These are phyloP conservation scores for Boletellus deceptivus DNA, from an alignment of 1,284 basidiomycete genomes.

Conservation along the genomic window DNA sequence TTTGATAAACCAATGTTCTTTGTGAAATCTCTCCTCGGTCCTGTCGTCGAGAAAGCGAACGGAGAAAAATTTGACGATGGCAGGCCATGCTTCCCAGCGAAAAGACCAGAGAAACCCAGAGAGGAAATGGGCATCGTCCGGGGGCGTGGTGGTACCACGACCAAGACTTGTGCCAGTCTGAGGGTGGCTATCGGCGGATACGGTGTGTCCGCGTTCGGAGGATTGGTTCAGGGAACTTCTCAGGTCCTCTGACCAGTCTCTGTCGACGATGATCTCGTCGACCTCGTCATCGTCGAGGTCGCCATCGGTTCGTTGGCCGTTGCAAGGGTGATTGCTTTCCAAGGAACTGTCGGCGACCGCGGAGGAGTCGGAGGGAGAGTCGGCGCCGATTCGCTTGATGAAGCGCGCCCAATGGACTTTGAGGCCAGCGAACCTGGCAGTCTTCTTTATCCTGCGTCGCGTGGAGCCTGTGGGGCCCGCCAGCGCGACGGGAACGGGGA, in stretches of 20 bases:
- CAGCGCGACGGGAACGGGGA: conserved; percentile 25
- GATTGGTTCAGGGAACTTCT: conserved; percentile 50
- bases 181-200: conserved; percentile 41
- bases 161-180: conserved; percentile 36
- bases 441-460: conserved; percentile 30
- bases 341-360: conserved; percentile 40
- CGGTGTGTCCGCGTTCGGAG: conserved; percentile 48
- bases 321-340: conserved; percentile 37
- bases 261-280: conserved; percentile 71
- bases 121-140: conserved; percentile 32
- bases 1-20: conserved; percentile 51
- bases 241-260: conserved; percentile 59
- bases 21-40: conserved; percentile 57
- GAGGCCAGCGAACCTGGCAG: conserved; percentile 37
- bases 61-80: conserved; percentile 49
- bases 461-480: conserved; percentile 7
- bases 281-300: conserved; percentile 41
- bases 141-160: conserved; percentile 31
- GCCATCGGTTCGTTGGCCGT: conserved; percentile 21
- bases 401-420: conserved; percentile 44
- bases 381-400: conserved; percentile 42
- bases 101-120: conserved; percentile 33
- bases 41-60: conserved; percentile 56
- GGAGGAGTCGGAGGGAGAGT: conserved; percentile 43
- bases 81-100: conserved; percentile 43